Evolutionary conservation across 2,329 filamentous ascomycete genomes (phyloP).

Genomic region (Zymoseptoria crescenta): DNA sequence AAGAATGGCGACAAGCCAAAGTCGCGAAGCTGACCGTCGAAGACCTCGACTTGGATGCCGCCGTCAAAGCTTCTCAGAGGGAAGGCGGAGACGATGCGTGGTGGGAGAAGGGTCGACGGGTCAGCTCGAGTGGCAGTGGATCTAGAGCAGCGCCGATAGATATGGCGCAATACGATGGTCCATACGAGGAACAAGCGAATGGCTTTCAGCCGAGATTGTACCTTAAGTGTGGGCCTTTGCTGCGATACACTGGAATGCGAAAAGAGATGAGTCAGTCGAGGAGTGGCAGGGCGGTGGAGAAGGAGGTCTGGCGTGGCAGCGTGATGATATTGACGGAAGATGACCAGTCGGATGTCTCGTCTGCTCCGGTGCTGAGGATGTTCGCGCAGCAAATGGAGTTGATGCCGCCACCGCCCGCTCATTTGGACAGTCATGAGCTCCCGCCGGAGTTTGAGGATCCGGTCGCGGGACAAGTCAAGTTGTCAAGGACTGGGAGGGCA

Average conservation of each 20-base stretch:
- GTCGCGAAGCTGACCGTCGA: constrained; percentile 33
- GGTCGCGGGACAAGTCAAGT: constrained; percentile 75
- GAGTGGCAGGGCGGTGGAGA: constrained; percentile 41
- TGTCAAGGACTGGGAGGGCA: constrained; percentile 76
- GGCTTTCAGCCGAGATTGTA: constrained; percentile 77
- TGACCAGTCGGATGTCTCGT: constrained; percentile 71
- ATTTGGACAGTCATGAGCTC: constrained; percentile 53
- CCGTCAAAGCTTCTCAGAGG: constrained; percentile 4
- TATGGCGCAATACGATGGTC: constrained; percentile 50
- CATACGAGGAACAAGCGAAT: constrained; percentile 57
- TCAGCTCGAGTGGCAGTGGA: constrained; percentile 16
- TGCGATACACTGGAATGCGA: constrained; percentile 81
- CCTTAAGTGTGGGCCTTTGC: constrained; percentile 80
- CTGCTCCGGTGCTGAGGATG: constrained; percentile 66
- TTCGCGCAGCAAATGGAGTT: constrained; percentile 83
- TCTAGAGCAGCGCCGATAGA: constrained; percentile 28
- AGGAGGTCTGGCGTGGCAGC: constrained; percentile 84
- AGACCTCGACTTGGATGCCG: constrained; percentile 36
- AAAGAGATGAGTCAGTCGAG: constrained; percentile 44
- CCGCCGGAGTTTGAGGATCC: constrained; percentile 82
- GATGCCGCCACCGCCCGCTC: constrained; percentile 67
- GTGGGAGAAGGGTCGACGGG: constrained; percentile 56
- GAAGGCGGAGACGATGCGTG: constrained; percentile 45
- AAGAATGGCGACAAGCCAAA: constrained; percentile 43
- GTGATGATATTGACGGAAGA: constrained; percentile 94